Evolutionary conservation across 768 basidiomycete genomes (phyloP).

Genomic region (Termitomyces sp.): DNA sequence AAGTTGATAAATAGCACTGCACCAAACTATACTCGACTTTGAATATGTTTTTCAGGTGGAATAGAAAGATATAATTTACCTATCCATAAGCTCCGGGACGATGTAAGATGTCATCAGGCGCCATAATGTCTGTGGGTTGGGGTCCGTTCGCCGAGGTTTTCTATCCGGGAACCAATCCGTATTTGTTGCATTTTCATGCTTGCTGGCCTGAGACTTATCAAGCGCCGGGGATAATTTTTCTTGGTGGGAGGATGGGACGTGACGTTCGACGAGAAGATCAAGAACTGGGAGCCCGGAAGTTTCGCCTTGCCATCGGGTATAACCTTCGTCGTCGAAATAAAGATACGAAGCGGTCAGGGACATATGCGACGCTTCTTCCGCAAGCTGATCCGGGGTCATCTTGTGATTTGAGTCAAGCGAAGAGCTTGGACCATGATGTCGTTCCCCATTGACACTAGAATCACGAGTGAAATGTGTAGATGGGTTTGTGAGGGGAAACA

Average conservation of each 20-base stretch:
- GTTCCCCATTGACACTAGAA: constrained; percentile 31
- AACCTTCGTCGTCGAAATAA: constrained; percentile 84
- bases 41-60: constrained; percentile 2
- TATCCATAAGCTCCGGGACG: constrained; percentile 90
- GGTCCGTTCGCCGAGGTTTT: constrained; percentile 63
- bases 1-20: constrained; percentile 83
- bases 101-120: constrained; percentile 82
- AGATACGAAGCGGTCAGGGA: constrained; percentile 74
- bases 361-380: constrained; percentile 56
- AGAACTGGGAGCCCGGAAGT: constrained; percentile 88
- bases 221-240: constrained; percentile 18
- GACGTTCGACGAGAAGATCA: constrained; percentile 74
- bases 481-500: constrained; percentile 76
- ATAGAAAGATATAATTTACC: constrained; percentile 39
- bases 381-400: constrained; percentile 35
- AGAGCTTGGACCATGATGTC: constrained; percentile 35
- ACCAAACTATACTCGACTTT: constrained; percentile 46
- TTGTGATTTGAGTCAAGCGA: constrained; percentile 31
- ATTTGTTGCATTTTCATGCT: constrained; percentile 27
- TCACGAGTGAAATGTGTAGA: constrained; percentile 67
- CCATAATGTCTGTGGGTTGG: constrained; percentile 87
- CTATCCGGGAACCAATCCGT: constrained; percentile 83
- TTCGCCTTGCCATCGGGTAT: constrained; percentile 88
- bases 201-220: constrained; percentile 22
- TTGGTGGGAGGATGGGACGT: constrained; percentile 31